A percentile compares a stretch with the other conserved stretches of the same genome.
Conservation (phyloP, 352 stramenopile species). For the Phytophthora foliorum region DNA sequence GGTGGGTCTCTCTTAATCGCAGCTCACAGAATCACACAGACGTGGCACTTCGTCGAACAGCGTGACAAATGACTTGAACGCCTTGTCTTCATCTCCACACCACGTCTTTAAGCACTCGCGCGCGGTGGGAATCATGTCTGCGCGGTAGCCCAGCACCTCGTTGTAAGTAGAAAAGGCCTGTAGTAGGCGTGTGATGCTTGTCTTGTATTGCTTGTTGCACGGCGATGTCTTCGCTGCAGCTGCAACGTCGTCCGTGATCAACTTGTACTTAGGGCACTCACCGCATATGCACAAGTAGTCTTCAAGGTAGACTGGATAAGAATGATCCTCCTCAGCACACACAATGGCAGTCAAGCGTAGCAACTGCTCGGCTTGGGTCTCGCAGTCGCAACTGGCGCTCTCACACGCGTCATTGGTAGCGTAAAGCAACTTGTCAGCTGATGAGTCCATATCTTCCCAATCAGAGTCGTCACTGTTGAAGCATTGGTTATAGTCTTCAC, state of each 20-base stretch:
- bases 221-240: conserved; percentile 31
- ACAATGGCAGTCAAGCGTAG: conserved; percentile 27
- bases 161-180: conserved; percentile 84
- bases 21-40: conserved; percentile 38
- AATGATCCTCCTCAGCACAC: conserved; percentile 4
- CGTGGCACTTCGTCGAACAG: conserved; percentile 64
- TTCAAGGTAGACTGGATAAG: conserved; percentile 48
- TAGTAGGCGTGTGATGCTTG: conserved; percentile 60
- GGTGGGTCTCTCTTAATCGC: conserved; percentile 11
- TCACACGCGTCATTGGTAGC: conserved; percentile 19
- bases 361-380: conserved; percentile 45
- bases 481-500: conserved; percentile 31
- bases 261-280: conserved; percentile 67
- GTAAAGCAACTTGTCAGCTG: conserved; percentile 17
- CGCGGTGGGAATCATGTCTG: conserved; percentile 61
- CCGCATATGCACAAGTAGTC: conserved; percentile 76
- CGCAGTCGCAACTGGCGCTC: conserved; percentile 42
- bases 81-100: conserved; percentile 67
- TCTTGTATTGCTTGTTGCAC: conserved; percentile 35
- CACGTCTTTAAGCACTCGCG: conserved; percentile 68
- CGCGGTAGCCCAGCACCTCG: conserved; percentile 63
- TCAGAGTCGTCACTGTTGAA: conserved; percentile 39
- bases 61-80: conserved; percentile 70
- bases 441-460: conserved; percentile 25
- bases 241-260: conserved; percentile 59